Conservation (phyloP, 768 basidiomycete genomes). For the Antrodiella citrinella region DNA sequence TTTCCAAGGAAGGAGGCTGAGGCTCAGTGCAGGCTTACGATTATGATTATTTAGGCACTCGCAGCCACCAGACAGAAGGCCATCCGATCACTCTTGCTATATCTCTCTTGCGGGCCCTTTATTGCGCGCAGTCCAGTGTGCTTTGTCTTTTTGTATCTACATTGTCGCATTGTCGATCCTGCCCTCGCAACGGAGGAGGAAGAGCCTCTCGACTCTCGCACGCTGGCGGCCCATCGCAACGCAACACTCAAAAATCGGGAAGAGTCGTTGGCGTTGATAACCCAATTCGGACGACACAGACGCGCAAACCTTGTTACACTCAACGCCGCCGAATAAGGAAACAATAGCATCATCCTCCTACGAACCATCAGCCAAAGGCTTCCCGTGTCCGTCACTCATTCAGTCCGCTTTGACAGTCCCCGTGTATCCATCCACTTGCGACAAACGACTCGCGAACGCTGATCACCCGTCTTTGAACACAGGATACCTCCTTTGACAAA, state of each 20-base stretch:
- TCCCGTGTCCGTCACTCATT: background rate
- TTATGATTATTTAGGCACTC: background rate
- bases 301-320: background rate
- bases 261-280: background rate
- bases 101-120: too few species aligned
- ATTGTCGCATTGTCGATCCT: too few species aligned
- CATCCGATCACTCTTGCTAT: too few species aligned
- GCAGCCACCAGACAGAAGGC: background rate
- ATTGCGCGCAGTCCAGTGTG: too few species aligned
- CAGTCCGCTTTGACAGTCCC: background rate
- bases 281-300: background rate
- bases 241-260: background rate
- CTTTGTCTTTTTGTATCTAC: too few species aligned
- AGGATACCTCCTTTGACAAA: too few species aligned
- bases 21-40: background rate
- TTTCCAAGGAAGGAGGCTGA: background rate
- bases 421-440: background rate
- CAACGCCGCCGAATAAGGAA: conserved; percentile 1
- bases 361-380: background rate
- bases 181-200: too few species aligned
- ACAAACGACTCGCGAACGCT: too few species aligned
- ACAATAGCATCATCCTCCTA: background rate
- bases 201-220: too few species aligned
- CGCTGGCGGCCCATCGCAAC: too few species aligned
- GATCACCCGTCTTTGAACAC: too few species aligned